Evolutionary conservation across 179 eudicot genomes (phyloP).

Genomic region (Spergularia azorica): DNA sequence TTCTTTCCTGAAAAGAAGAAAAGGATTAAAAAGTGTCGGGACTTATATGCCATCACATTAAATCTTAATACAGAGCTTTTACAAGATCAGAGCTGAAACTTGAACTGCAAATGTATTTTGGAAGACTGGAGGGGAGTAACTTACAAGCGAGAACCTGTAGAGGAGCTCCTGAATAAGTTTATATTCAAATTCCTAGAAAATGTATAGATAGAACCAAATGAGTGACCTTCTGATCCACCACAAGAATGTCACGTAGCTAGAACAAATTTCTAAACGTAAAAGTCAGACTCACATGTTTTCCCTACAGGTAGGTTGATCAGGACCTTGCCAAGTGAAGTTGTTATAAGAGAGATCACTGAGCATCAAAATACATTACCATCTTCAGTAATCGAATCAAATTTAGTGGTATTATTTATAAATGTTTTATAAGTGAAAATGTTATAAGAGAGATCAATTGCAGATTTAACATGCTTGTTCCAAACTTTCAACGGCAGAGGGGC

Average conservation of each 20-base stretch:
- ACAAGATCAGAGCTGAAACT: background rate
- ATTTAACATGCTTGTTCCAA: background rate
- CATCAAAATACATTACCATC: conserved; percentile 19
- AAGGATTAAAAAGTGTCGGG: conserved; percentile 21
- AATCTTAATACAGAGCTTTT: conserved; percentile 2
- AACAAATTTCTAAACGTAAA: background rate
- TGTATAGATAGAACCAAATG: conserved; percentile 5
- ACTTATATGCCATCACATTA: background rate
- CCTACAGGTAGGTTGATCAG: conserved; percentile 30
- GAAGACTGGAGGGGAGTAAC: conserved; percentile 15
- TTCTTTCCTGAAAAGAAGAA: conserved; percentile 42
- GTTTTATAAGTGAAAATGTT: no score
- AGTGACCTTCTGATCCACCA: conserved; percentile 14
- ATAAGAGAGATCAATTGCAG: background rate
- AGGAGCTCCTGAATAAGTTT: conserved; percentile 70
- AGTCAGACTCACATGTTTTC: conserved; percentile 30
- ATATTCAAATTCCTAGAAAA: conserved; percentile 53
- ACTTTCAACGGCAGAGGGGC: background rate
- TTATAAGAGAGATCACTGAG: conserved; percentile 82
- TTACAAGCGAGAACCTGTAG: conserved; percentile 46
- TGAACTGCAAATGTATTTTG: background rate
- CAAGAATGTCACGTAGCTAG: background rate
- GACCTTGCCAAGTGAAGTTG: conserved; percentile 64
- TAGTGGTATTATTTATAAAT: background rate
- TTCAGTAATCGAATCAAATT: background rate